phyloP scores from a whole-genome alignment of 2,329 filamentous ascomycete species.

The Daldinia sp. region DNA sequence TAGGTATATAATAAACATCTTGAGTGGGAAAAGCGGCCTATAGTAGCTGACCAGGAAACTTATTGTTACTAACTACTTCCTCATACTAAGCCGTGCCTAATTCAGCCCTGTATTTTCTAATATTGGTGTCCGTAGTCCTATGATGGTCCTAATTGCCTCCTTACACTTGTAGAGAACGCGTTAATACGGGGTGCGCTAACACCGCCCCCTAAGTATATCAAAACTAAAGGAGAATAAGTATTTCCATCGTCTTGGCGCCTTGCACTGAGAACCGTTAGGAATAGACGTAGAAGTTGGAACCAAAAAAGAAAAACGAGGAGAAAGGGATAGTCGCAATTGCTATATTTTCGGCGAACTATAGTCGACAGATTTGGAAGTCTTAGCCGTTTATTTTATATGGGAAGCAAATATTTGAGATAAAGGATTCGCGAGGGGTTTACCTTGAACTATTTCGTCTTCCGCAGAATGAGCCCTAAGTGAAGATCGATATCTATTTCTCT shows the following conservation, averaged over 20 bases:
- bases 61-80: background rate
- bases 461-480: background rate
- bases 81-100: background rate
- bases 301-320: background rate
- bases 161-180: constrained; percentile 1
- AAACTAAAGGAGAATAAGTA: background rate
- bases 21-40: background rate
- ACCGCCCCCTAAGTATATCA: background rate
- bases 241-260: background rate
- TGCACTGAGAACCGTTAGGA: background rate
- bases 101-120: background rate
- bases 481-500: background rate
- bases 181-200: background rate
- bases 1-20: too few relatives aligned
- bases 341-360: background rate
- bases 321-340: background rate
- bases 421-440: background rate
- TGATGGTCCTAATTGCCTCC: background rate
- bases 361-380: background rate
- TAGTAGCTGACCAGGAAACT: background rate
- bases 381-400: background rate
- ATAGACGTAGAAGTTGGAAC: background rate
- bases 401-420: background rate
- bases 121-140: background rate
- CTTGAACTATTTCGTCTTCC: background rate